phyloP scores from a whole-genome alignment of 2,329 filamentous ascomycete species.

The Penicillium sp. region DNA sequence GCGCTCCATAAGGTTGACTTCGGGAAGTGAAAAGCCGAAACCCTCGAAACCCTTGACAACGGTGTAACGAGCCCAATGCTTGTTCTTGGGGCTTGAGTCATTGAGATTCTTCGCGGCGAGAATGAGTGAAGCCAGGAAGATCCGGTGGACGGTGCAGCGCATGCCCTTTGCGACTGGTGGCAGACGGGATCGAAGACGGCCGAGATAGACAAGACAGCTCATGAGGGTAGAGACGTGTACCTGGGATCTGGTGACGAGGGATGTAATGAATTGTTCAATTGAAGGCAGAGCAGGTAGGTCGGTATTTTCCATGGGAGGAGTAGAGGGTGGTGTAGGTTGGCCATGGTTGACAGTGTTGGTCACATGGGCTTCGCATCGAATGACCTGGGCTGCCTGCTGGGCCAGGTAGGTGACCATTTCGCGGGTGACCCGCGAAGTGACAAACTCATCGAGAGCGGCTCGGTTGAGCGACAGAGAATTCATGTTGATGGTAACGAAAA shows the following conservation, averaged over 20 bases:
- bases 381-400: conserved; percentile 49
- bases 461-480: conserved; percentile 35
- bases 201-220: conserved; percentile 93
- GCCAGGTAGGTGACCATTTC: conserved; percentile 52
- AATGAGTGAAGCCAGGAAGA: conserved; percentile 73
- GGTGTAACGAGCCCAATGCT: conserved; percentile 98
- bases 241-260: conserved; percentile 87
- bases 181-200: conserved; percentile 77
- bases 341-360: conserved; percentile 45
- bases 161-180: conserved; percentile 95
- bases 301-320: conserved; percentile 54
- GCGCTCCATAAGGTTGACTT: conserved; percentile 99
- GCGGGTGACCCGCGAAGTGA: conserved; percentile 48
- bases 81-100: conserved; percentile 98
- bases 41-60: conserved; percentile 69
- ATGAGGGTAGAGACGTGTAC: conserved; percentile 97
- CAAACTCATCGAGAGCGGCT: conserved; percentile 50
- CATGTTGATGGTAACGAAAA: conserved; percentile 4
- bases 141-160: conserved; percentile 93
- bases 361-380: conserved; percentile 55
- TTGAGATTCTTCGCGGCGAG: conserved; percentile 95
- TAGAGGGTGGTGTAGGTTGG: conserved; percentile 61
- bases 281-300: conserved; percentile 64
- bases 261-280: conserved; percentile 87
- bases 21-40: conserved; percentile 90